phyloP scores from a whole-genome alignment of 202 grass and related monocot genomes.

The Dendrocalamus latiflorus region DNA sequence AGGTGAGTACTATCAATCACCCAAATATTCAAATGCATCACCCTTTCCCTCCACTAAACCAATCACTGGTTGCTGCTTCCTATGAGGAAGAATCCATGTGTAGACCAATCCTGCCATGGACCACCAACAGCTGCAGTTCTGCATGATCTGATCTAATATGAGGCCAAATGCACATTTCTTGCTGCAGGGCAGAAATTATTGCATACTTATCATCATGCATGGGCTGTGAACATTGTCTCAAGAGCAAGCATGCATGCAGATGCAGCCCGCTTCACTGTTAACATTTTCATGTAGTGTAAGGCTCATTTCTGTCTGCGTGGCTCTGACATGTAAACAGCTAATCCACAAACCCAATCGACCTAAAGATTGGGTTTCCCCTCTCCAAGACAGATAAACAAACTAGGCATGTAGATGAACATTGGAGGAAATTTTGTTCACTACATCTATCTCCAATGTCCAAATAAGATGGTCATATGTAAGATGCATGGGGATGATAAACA shows the following conservation, averaged over 20 bases:
- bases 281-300: conserved; percentile 3
- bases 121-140: conserved; percentile 9
- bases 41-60: not conserved
- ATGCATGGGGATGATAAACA: not conserved
- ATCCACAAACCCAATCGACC: conserved; percentile 1
- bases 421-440: not conserved
- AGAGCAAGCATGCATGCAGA: conserved; percentile 6
- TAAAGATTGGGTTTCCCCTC: not conserved
- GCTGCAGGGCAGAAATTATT: conserved; percentile 23
- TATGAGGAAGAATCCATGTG: conserved; percentile 29
- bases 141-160: conserved; percentile 33
- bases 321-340: conserved; percentile 14
- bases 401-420: conserved; percentile 11
- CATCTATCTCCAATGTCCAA: not conserved
- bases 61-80: conserved; percentile 24
- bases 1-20: conserved; percentile 1
- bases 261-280: conserved; percentile 20
- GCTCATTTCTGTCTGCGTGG: not conserved
- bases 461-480: not conserved
- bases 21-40: conserved; percentile 21
- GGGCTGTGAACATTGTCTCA: conserved; percentile 25
- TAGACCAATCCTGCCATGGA: conserved; percentile 35
- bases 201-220: conserved; percentile 23
- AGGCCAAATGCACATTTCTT: conserved; percentile 28
- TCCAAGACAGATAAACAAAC: not conserved